Evolutionary conservation across 2,329 filamentous ascomycete genomes (phyloP).

Genomic region (Claviceps digitariae): DNA sequence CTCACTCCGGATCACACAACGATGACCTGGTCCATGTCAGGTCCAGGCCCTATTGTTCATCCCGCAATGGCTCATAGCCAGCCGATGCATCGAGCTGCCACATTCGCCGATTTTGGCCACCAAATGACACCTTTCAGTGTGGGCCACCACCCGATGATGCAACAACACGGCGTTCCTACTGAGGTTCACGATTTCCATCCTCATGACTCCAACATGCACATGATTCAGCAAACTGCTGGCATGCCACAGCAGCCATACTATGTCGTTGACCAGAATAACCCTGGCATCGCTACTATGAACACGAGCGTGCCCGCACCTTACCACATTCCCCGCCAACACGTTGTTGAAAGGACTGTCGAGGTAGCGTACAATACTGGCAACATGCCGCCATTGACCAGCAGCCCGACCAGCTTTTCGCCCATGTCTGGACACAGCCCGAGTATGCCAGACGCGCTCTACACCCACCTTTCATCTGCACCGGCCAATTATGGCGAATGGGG

Average conservation of each 20-base stretch:
- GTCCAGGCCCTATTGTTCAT: conserved; percentile 25
- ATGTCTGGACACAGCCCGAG: conserved; percentile 39
- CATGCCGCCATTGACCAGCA: conserved; percentile 40
- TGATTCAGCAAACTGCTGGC: conserved; percentile 35
- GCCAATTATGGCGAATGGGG: conserved; percentile 39
- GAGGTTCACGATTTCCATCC: conserved; percentile 31
- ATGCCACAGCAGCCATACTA: conserved; percentile 38
- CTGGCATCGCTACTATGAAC: conserved; percentile 48
- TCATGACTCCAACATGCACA: conserved; percentile 29
- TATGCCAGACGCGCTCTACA: conserved; percentile 42
- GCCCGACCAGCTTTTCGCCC: conserved; percentile 44
- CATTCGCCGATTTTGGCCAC: conserved; percentile 41
- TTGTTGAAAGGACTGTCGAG: conserved; percentile 33
- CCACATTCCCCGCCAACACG: conserved; percentile 36
- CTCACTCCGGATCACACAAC: conserved; percentile 41
- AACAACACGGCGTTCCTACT: conserved; percentile 33
- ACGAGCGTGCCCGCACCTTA: conserved; percentile 37
- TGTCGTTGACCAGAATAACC: conserved; percentile 47
- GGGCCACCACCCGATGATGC: conserved; percentile 24
- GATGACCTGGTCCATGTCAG: conserved; percentile 37
- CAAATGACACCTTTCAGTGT: conserved; percentile 32
- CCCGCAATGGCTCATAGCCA: conserved; percentile 23
- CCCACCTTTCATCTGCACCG: conserved; percentile 35
- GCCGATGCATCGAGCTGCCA: conserved; percentile 36
- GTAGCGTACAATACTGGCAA: conserved; percentile 37